Conservation (phyloP, 257 asterid genomes). For the Solanum microdontum region DNA sequence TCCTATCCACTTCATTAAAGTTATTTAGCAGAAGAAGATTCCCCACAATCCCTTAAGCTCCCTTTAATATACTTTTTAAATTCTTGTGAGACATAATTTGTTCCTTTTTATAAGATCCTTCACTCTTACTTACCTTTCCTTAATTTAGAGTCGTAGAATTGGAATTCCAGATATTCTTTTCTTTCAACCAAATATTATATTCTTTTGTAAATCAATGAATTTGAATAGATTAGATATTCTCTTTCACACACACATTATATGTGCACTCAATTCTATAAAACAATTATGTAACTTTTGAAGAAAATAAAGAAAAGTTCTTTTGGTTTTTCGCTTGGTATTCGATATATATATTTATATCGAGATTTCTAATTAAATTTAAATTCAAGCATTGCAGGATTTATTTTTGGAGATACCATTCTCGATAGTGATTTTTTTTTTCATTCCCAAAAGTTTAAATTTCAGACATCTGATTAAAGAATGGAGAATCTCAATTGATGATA, state of each 20-base stretch:
- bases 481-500: not conserved
- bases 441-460: accelerated
- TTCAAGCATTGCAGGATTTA: accelerated
- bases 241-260: not conserved
- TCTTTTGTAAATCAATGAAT: conserved; percentile 10
- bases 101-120: conserved; percentile 19
- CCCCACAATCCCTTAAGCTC: conserved; percentile 27
- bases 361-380: not conserved
- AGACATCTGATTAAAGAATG: not conserved
- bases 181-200: conserved; percentile 28
- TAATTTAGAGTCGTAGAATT: conserved; percentile 54
- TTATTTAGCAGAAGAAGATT: conserved; percentile 78
- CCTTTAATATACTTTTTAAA: conserved; percentile 34
- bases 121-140: conserved; percentile 19
- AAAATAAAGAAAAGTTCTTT: conserved; percentile 19
- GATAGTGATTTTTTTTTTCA: too few species aligned
- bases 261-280: conserved; percentile 25
- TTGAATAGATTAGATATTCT: conserved; percentile 35
- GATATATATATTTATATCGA: not conserved
- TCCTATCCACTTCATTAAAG: conserved; percentile 82
- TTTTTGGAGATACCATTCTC: too few species aligned
- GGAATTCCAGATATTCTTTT: conserved; percentile 61
- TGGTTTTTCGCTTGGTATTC: accelerated
- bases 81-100: conserved; percentile 16
- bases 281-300: conserved; percentile 75